These are phyloP conservation scores for Pseudevernia furfuracea DNA, from an alignment of 495 filamentous ascomycete species.

Conservation along the genomic window DNA sequence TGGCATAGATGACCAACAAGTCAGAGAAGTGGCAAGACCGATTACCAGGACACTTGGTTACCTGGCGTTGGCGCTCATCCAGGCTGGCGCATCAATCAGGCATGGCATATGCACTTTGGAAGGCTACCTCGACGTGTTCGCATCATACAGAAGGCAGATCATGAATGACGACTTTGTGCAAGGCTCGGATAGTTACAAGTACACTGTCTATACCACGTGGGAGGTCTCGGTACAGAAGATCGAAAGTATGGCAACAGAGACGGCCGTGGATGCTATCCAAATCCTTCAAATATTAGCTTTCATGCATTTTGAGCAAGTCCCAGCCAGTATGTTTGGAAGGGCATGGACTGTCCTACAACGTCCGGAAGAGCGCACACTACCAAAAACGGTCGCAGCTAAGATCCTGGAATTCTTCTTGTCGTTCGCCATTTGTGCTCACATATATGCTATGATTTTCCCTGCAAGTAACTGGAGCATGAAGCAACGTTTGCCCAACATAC, in stretches of 20 bases:
- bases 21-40: constrained; percentile 19
- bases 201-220: constrained; percentile 31
- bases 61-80: constrained; percentile 35
- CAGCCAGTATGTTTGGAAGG: no score
- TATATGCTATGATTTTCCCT: no score
- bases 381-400: no score
- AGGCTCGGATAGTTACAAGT: constrained; percentile 19
- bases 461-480: no score
- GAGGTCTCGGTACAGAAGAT: constrained; percentile 30
- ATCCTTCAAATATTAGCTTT: no score
- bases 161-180: constrained; percentile 15
- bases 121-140: constrained; percentile 29
- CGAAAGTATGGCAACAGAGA: constrained; percentile 17
- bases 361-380: no score
- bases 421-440: no score
- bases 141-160: constrained; percentile 22
- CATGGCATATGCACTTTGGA: constrained; percentile 28
- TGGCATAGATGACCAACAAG: constrained; percentile 3
- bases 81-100: constrained; percentile 33
- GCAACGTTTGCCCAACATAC: no score
- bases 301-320: no score
- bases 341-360: no score
- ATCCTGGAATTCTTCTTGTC: no score
- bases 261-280: not conserved
- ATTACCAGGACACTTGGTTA: constrained; percentile 32